phyloP scores from a whole-genome alignment of 2,329 filamentous ascomycete genomes.

The Fusarium secorum region DNA sequence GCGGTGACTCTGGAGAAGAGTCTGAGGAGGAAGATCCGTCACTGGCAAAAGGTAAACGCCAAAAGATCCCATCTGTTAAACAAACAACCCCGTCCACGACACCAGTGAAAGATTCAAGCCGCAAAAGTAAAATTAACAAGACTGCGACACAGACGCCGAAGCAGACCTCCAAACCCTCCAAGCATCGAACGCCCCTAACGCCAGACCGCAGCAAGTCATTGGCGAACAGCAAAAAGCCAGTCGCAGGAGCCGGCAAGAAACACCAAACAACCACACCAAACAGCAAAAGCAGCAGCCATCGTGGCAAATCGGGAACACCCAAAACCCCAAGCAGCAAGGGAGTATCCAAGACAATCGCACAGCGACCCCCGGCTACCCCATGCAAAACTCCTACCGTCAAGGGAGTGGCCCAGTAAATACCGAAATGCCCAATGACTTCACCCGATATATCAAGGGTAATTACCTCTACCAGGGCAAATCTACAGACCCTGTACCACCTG shows the following conservation, averaged over 20 bases:
- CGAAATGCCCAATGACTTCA: background rate
- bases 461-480: conserved; percentile 6
- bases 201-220: conserved; percentile 23
- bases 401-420: conserved; percentile 5
- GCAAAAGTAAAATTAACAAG: conserved; percentile 46
- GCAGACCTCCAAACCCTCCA: conserved; percentile 31
- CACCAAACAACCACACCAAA: conserved; percentile 1
- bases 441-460: conserved; percentile 27
- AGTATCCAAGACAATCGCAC: background rate
- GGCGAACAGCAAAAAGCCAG: conserved; percentile 15
- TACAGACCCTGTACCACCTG: background rate
- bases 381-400: conserved; percentile 21
- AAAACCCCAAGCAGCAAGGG: conserved; percentile 14
- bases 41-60: conserved; percentile 48
- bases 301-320: conserved; percentile 12
- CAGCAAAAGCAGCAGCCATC: conserved; percentile 11
- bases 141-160: conserved; percentile 44
- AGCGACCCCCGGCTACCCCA: background rate
- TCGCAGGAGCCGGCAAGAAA: conserved; percentile 46
- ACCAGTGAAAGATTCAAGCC: conserved; percentile 37
- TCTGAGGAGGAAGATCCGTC: conserved; percentile 33
- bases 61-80: conserved; percentile 39
- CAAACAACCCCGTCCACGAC: conserved; percentile 37
- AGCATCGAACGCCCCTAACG: conserved; percentile 26
- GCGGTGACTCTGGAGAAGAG: conserved; percentile 45